phyloP scores from a whole-genome alignment of 2,329 filamentous ascomycete species.

The Lachnellula cervina region DNA sequence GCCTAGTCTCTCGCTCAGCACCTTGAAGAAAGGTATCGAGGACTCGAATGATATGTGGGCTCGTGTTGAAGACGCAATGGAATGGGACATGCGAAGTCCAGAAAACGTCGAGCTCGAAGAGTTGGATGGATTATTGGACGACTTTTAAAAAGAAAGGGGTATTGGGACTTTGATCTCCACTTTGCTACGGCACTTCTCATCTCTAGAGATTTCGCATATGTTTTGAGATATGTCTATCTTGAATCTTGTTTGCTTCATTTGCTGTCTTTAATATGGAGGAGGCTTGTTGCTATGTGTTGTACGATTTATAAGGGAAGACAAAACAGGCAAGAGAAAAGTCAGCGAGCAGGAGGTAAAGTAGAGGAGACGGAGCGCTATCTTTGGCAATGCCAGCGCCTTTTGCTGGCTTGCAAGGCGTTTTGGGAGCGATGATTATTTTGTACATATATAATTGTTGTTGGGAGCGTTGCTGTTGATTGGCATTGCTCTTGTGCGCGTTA shows the following conservation, averaged over 20 bases:
- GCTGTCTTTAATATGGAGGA: not conserved
- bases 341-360: not conserved
- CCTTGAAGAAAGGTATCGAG: conserved; percentile 45
- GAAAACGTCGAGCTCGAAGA: conserved; percentile 92
- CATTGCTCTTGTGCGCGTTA: not conserved
- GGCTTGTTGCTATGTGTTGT: not conserved
- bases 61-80: conserved; percentile 41
- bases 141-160: conserved; percentile 21
- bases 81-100: conserved; percentile 63
- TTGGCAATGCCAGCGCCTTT: not conserved
- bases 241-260: conserved; percentile 1
- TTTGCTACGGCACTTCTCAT: conserved; percentile 6
- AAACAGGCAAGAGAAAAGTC: not conserved
- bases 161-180: not conserved
- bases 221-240: not conserved
- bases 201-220: not conserved
- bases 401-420: not conserved
- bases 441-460: conserved; percentile 2
- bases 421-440: conserved; percentile 1
- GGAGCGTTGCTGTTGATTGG: not conserved
- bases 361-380: not conserved
- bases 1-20: conserved; percentile 32
- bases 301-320: not conserved
- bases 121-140: conserved; percentile 79
- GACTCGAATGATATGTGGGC: conserved; percentile 28